These are phyloP conservation scores for Suillus placidus DNA, from an alignment of 768 basidiomycete genomes.

Conservation along the genomic window DNA sequence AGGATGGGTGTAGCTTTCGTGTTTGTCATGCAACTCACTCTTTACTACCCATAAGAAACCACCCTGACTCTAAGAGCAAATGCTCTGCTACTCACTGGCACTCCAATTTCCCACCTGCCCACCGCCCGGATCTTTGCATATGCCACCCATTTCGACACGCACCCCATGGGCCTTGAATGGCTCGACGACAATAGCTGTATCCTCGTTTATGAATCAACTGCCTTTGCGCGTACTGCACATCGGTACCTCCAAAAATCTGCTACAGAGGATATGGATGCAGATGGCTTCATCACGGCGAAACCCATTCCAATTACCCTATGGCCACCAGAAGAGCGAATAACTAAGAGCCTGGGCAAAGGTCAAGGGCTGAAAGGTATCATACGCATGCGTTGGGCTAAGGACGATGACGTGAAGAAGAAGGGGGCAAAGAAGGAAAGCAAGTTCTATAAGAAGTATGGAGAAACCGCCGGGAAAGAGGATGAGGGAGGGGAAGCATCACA, in stretches of 20 bases:
- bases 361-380: slow-evolving; percentile 68
- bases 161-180: slow-evolving; percentile 83
- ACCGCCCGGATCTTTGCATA: slow-evolving; percentile 83
- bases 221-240: slow-evolving; percentile 55
- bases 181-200: slow-evolving; percentile 83
- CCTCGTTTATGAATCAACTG: slow-evolving; percentile 66
- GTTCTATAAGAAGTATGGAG: slow-evolving; percentile 79
- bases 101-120: slow-evolving; percentile 73
- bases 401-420: slow-evolving; percentile 74
- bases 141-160: slow-evolving; percentile 73
- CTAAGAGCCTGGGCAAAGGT: slow-evolving; percentile 67
- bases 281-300: slow-evolving; percentile 64
- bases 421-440: slow-evolving; percentile 73
- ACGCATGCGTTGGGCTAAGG: slow-evolving; percentile 75
- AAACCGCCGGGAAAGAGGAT: slow-evolving; percentile 61
- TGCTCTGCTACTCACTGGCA: slow-evolving; percentile 72
- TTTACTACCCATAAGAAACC: slow-evolving; percentile 37
- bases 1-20: background rate
- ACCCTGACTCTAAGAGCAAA: slow-evolving; percentile 49
- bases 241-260: slow-evolving; percentile 52
- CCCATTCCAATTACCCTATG: slow-evolving; percentile 73
- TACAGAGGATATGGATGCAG: slow-evolving; percentile 52
- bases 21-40: slow-evolving; percentile 16
- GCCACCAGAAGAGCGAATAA: slow-evolving; percentile 81
- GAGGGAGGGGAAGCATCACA: slow-evolving; percentile 36